Base-by-base conservation (phyloP, 352 stramenopile genomes). In the Aphanomyces cochlioides region DNA sequence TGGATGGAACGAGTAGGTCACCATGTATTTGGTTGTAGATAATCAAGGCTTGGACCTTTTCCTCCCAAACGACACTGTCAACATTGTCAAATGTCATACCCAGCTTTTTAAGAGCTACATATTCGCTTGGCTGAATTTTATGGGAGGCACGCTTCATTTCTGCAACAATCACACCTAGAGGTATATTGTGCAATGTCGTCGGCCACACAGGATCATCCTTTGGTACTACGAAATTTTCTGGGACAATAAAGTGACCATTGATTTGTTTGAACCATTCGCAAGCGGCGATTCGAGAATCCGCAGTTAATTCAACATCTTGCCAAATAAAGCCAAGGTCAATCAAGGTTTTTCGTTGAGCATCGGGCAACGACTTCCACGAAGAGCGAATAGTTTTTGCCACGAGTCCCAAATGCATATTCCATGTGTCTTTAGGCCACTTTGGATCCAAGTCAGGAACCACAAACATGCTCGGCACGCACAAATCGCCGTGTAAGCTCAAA, bases 371-470 rank as follows among this genome's bases (percentile, higher is more conserved):
- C 8, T 19, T 61, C 54, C 54, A 61, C 13, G 54, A 61, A 17
- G 54, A 61, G 36, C 54, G 54, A 37, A 43, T 7, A 39, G 54
- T 61, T 37, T 61, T 61, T 37, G 34, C n/a, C 12, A 61, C n/a
- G 54, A 61, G 28, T 10, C 64, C 64, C 5, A 70, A 38, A 3
- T 59, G 64, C 37, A 70, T 19, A 39, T 21, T 50, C 64, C 64
- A 70, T 36, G 47, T 63, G 39, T 70, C 64, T 36, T 70, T 70
- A 21, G 64, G 47, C 64, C 64, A 70, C n/a, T 34, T n/a, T 8
- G 17, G 19, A n/a, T 60, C n/a, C 5, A 36, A 17, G 54, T 70
- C n/a, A 6, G 64, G 64, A 21, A 70, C 64, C 3, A 64, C 64
- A 63, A 63, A 70, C 34, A 50, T 34, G 21, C 53, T 28, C 38